Base-by-base conservation (phyloP, 352 stramenopile species). In the Saprolegnia diclina region DNA sequence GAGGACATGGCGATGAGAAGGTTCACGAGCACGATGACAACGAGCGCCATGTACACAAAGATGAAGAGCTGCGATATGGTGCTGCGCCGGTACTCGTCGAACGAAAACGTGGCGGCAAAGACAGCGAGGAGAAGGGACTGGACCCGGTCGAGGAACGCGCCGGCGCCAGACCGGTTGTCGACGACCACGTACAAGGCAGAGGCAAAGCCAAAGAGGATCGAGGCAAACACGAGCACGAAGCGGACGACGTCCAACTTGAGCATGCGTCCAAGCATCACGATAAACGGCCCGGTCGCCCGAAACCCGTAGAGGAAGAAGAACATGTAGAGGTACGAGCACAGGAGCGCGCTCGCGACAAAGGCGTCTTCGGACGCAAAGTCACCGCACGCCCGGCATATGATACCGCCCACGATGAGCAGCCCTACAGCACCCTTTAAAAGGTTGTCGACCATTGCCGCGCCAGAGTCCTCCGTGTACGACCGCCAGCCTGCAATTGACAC, bases 231-330 rank as follows among this genome's bases (percentile, higher is more conserved):
- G 24, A 82, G 64, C 35, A 87, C 70, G 57, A 90, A 90, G 3
- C 79, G 77, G 21, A 78, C 72, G 16, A 90, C 78, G 56, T 90
- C 82, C 61, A 73, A 83, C 38, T 72, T 65, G 46, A 90, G 79
- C 79, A 90, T 88, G 0, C 74, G 73, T 7, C 84, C 61, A 45
- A 90, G 85, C 80, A 86, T 88, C 54, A 88, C 81, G 26, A 90
- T 79, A 54, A 87, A 86, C 26, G 82, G 82, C 6, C 82, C 80
- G 3, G 80, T 88, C 16, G 74, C 77, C 50, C 79, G 78, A 64
- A 87, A 88, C 5, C 82, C 79, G 18, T 87, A 55, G 14, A 90
- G 63, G 72, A 90, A 90, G 71, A 86, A 90, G 61, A 88, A 83
- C 37, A 80, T 57, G 64, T 88, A 88, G 50, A 85, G 79, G 78